Percentiles rank a stretch among this genome's conserved stretches.
phyloP scores from a whole-genome alignment of 2,329 filamentous ascomycete genomes.

The Amphichorda felina region DNA sequence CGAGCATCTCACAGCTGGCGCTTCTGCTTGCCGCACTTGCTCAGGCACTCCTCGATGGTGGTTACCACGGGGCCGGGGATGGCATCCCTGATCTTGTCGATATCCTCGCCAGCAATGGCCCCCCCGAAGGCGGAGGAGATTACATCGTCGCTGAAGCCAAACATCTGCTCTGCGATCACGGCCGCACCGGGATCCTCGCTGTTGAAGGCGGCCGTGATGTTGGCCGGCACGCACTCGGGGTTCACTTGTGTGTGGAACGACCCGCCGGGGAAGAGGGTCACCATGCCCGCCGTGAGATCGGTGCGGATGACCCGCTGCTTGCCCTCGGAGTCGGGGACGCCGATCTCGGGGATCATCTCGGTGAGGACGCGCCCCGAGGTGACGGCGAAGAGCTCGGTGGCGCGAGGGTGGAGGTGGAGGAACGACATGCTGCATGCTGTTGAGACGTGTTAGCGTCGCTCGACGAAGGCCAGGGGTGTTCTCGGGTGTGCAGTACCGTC shows the following conservation, averaged over 20 bases:
- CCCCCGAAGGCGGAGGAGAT: constrained; percentile 28
- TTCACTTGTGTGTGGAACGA: constrained; percentile 45
- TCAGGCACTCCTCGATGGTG: constrained; percentile 41
- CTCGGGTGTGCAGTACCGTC: constrained; percentile 13
- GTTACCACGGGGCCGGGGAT: constrained; percentile 30
- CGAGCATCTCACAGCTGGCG: too few species aligned
- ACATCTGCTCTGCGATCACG: constrained; percentile 36
- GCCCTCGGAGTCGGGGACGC: constrained; percentile 23
- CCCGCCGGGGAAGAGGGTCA: constrained; percentile 43
- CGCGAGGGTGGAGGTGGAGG: constrained; percentile 42
- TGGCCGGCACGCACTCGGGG: constrained; percentile 35
- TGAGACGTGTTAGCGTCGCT: neutral
- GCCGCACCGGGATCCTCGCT: constrained; percentile 39
- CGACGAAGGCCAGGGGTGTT: neutral
- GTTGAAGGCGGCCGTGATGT: constrained; percentile 37
- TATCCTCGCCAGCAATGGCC: constrained; percentile 26
- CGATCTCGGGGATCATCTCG: constrained; percentile 41
- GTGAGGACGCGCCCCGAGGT: constrained; percentile 34
- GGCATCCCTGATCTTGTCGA: constrained; percentile 24
- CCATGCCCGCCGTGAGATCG: constrained; percentile 29
- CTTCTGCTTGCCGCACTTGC: constrained; percentile 32
- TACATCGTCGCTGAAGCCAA: constrained; percentile 27
- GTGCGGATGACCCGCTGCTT: constrained; percentile 29
- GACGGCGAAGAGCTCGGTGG: constrained; percentile 40
- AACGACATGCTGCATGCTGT: constrained; percentile 42